A percentile compares a stretch with the other conserved stretches of the same genome.
Evolutionary conservation across 1,139 yeast species (phyloP).

Genomic region (Nadsonia starkeyi-henricii): DNA sequence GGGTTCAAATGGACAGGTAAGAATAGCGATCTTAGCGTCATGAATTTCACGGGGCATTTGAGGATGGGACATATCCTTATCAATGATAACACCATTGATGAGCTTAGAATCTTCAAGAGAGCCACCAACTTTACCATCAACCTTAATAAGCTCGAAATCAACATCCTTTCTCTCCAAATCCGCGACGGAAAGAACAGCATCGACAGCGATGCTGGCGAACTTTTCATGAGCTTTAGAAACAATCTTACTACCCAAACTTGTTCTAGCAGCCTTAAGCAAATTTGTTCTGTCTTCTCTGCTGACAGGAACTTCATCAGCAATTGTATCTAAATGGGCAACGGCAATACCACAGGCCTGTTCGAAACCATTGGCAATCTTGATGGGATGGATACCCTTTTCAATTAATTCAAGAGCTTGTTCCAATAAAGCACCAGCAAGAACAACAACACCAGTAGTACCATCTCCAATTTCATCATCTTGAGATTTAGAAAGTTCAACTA

Average conservation of each 20-base stretch:
- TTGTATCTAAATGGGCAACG: constrained; percentile 54
- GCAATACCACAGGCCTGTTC: constrained; percentile 96
- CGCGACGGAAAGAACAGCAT: constrained; percentile 85
- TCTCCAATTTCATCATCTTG: constrained; percentile 99
- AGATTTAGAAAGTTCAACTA: constrained; percentile 86
- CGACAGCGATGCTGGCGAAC: constrained; percentile 95
- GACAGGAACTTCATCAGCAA: constrained; percentile 48
- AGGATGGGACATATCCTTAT: constrained; percentile 95
- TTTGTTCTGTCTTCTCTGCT: constrained; percentile 26
- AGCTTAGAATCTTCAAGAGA: constrained; percentile 71
- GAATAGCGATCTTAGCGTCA: constrained; percentile 81
- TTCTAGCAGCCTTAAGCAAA: constrained; percentile 80
- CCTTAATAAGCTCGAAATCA: constrained; percentile 88
- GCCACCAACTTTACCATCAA: constrained; percentile 95
- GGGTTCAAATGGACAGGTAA: constrained; percentile 98
- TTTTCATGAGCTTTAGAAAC: constrained; percentile 88
- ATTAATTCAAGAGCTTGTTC: constrained; percentile 92
- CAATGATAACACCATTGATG: constrained; percentile 83
- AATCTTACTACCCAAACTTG: constrained; percentile 89
- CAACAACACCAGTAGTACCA: constrained; percentile 98
- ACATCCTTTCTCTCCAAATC: constrained; percentile 88
- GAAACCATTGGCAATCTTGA: constrained; percentile 91
- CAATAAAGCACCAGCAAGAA: constrained; percentile 81
- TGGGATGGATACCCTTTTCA: constrained; percentile 95
- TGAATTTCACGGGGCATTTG: constrained; percentile 82